phyloP scores from a whole-genome alignment of 73 alveolate genomes.

The Stentor roeselii region DNA sequence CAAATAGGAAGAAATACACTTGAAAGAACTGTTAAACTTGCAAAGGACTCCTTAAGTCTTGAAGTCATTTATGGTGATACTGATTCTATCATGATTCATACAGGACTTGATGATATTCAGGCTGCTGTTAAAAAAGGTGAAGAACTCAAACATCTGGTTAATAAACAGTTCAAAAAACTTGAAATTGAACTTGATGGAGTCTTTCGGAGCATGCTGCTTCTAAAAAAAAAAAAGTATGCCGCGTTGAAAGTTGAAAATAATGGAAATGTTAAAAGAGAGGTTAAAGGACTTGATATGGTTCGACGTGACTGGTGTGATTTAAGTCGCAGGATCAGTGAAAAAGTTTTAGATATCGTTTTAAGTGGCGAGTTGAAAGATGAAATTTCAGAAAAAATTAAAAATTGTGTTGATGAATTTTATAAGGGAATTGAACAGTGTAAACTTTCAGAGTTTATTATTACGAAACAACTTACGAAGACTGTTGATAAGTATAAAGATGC shows the following conservation, averaged over 20 bases:
- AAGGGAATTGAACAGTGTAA: constrained; percentile 29
- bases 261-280: constrained; percentile 51
- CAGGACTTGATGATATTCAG: constrained; percentile 76
- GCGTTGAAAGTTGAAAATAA: constrained; percentile 78
- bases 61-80: constrained; percentile 98
- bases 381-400: constrained; percentile 63
- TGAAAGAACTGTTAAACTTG: constrained; percentile 48
- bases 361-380: constrained; percentile 84
- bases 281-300: constrained; percentile 97
- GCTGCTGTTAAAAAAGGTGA: constrained; percentile 85
- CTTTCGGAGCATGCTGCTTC: constrained; percentile 84
- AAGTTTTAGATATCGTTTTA: constrained; percentile 72
- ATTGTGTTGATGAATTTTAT: constrained; percentile 71
- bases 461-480: constrained; percentile 66
- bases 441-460: background rate
- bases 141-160: constrained; percentile 77
- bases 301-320: constrained; percentile 98
- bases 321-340: constrained; percentile 73
- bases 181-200: constrained; percentile 98
- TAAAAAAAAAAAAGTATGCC: constrained; percentile 99
- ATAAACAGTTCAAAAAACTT: constrained; percentile 87
- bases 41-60: constrained; percentile 68
- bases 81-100: constrained; percentile 94
- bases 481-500: constrained; percentile 80
- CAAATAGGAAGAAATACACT: constrained; percentile 95